Percentiles rank a stretch among this genome's conserved stretches.
These are phyloP conservation scores for Clonostachys rosea DNA, from an alignment of 2,329 filamentous ascomycete species.

Conservation along the genomic window DNA sequence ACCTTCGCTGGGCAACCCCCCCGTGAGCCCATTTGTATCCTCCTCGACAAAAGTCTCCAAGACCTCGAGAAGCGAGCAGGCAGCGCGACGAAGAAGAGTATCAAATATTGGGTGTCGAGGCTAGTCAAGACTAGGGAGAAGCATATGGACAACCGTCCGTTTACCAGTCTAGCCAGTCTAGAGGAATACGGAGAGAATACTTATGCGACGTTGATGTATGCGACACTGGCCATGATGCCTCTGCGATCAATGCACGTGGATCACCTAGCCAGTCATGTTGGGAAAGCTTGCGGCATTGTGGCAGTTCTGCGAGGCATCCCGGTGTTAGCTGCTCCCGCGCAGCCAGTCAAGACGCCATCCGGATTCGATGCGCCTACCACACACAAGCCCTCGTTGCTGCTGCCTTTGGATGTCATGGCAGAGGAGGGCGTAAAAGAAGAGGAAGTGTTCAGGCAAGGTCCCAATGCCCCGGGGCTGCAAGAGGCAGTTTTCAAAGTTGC, in stretches of 20 bases:
- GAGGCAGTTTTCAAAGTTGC: conserved; percentile 92
- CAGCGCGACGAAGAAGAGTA: conserved; percentile 37
- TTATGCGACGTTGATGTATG: conserved; percentile 87
- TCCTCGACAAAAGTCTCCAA: conserved; percentile 70
- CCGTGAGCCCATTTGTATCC: conserved; percentile 84
- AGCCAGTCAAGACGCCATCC: conserved; percentile 36
- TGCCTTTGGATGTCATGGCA: conserved; percentile 89
- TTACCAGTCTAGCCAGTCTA: conserved; percentile 64
- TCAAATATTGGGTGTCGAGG: conserved; percentile 71
- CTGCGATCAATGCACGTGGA: conserved; percentile 81
- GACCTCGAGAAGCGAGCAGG: conserved; percentile 46
- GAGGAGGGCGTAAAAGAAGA: conserved; percentile 79
- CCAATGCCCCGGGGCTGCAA: conserved; percentile 72
- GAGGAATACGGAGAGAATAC: conserved; percentile 93
- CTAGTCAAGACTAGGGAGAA: conserved; percentile 79
- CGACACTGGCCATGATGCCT: conserved; percentile 75
- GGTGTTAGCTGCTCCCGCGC: conserved; percentile 71
- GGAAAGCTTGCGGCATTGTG: conserved; percentile 86
- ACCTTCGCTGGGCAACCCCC: conserved; percentile 76
- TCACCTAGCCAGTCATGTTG: conserved; percentile 90
- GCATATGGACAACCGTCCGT: conserved; percentile 79
- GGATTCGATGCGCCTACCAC: conserved; percentile 29
- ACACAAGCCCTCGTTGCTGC: conserved; percentile 55
- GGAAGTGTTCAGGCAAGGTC: conserved; percentile 78
- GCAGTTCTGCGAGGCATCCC: conserved; percentile 85